Percentiles rank a stretch among this genome's conserved stretches.
These are phyloP conservation scores for Neofusicoccum umdonicola DNA, from an alignment of 2,329 filamentous ascomycete species.

Conservation along the genomic window DNA sequence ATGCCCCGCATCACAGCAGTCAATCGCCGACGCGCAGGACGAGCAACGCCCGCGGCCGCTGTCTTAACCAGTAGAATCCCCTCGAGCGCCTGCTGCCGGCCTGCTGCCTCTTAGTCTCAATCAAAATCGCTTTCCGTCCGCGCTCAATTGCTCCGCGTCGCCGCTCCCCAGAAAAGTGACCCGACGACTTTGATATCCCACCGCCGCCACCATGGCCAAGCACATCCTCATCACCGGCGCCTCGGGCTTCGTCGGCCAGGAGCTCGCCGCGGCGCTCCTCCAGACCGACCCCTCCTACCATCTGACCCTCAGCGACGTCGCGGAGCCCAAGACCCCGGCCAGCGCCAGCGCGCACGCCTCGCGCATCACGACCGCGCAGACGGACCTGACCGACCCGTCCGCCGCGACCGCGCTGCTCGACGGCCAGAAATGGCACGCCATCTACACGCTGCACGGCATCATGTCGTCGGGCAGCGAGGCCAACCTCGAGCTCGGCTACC, in stretches of 20 bases:
- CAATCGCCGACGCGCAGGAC: background rate
- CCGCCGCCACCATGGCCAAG: background rate
- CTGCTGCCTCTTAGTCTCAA: background rate
- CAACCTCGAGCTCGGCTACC: constrained; percentile 55
- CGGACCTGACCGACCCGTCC: constrained; percentile 19
- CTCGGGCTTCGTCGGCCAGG: constrained; percentile 23
- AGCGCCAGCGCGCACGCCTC: background rate
- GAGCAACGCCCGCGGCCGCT: background rate
- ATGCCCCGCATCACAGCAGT: constrained; percentile 1
- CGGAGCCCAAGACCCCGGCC: constrained; percentile 17
- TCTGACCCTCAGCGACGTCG: constrained; percentile 22
- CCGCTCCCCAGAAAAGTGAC: background rate
- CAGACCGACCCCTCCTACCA: constrained; percentile 6
- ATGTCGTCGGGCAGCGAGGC: constrained; percentile 62
- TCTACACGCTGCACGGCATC: constrained; percentile 61
- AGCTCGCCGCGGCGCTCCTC: constrained; percentile 21
- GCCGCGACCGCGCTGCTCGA: background rate
- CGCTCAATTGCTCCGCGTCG: background rate
- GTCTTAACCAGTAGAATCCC: background rate
- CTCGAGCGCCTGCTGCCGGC: background rate
- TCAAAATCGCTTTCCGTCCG: background rate
- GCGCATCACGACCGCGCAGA: constrained; percentile 15
- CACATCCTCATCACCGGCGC: constrained; percentile 23
- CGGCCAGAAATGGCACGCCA: constrained; percentile 18
- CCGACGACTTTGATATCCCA: constrained; percentile 3